Evolutionary conservation across 2,329 filamentous ascomycete genomes (phyloP), one percentile per base, ranked within the genome.

Genomic region (Arthrobotrys conoides): DNA sequence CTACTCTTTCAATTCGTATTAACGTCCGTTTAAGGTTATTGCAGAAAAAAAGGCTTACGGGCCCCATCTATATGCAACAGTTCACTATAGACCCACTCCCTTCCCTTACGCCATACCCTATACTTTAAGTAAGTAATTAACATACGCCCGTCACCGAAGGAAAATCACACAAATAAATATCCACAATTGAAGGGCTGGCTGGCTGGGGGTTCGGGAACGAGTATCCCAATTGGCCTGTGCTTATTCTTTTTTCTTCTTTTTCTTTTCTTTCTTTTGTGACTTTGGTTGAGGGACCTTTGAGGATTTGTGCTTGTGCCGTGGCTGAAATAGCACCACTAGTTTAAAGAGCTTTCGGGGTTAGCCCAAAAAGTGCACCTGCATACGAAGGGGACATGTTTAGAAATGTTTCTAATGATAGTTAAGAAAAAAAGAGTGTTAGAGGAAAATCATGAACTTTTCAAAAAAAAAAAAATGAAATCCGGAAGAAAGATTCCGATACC

Each of bases 1-100:
- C n/a, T n/a, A n/a, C n/a, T n/a, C n/a, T n/a, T n/a, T n/a, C n/a
- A 2, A 53, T 18, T 76, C 72, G 72, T 76, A 76, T 76, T 46
- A 36, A 27, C 24, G 46, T 76, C 72, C 66, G 38, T 24, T 76
- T 76, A 67, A 68, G 72, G 72, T 66, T 76, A 61, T 61, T 44
- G 20, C n/a, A n/a, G 16, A 57, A 5, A 57, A 27, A 20, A 14
- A 18, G 16, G 10, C 48, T 63, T 20, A n/a, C 44, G 59, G 59
- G n/a, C n/a, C 6, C 30, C 53, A 55, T 48, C 44, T 76, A 76
- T 76, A 76, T 76, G 24, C 22, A 49, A 69, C 59, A n/a, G 57
- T 9, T 66, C n/a, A 61, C 61, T 76, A 76, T 76, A 76, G n/a
- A 6, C 27, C 3, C n/a, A n/a, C n/a, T n/a, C n/a, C n/a, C n/a